phyloP scores from a whole-genome alignment of 805 yeast genomes.

The Lipomyces lipofer region DNA sequence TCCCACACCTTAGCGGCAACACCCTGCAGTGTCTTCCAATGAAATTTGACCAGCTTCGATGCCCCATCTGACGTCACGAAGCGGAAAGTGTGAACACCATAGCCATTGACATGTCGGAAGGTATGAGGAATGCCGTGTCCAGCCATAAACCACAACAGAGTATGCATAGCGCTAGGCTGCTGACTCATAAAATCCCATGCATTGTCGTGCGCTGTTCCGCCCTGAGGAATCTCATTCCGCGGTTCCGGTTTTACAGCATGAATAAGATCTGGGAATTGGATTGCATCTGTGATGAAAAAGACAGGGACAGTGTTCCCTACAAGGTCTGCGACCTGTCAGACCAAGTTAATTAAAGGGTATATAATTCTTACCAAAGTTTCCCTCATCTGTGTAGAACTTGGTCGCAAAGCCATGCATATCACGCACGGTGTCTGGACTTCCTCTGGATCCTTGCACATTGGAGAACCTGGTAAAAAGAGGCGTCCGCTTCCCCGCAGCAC shows the following conservation, averaged over 20 bases:
- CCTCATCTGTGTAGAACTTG: constrained; percentile 80
- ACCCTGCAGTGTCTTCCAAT: constrained; percentile 67
- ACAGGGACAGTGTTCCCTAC: constrained; percentile 86
- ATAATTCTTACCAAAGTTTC: constrained; percentile 80
- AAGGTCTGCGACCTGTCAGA: constrained; percentile 49
- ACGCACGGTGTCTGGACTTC: constrained; percentile 79
- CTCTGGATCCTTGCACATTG: constrained; percentile 83
- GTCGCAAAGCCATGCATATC: constrained; percentile 86
- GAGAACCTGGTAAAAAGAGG: constrained; percentile 65
- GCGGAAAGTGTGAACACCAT: constrained; percentile 81
- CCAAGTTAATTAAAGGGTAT: not conserved
- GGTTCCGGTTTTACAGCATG: constrained; percentile 90
- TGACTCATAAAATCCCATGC: constrained; percentile 79
- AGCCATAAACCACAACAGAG: constrained; percentile 68
- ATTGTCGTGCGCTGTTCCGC: constrained; percentile 69
- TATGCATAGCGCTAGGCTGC: constrained; percentile 75
- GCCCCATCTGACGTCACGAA: constrained; percentile 56
- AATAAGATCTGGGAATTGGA: constrained; percentile 82
- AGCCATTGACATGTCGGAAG: constrained; percentile 78
- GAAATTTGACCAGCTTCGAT: constrained; percentile 77
- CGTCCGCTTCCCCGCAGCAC: constrained; percentile 71
- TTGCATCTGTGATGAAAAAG: constrained; percentile 81
- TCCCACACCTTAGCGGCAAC: constrained; percentile 47
- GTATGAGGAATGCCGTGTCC: constrained; percentile 83
- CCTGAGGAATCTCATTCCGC: constrained; percentile 63